Base-by-base conservation (phyloP, 139 green algal genomes). In the Auxenochlorella pyrenoidosa region DNA sequence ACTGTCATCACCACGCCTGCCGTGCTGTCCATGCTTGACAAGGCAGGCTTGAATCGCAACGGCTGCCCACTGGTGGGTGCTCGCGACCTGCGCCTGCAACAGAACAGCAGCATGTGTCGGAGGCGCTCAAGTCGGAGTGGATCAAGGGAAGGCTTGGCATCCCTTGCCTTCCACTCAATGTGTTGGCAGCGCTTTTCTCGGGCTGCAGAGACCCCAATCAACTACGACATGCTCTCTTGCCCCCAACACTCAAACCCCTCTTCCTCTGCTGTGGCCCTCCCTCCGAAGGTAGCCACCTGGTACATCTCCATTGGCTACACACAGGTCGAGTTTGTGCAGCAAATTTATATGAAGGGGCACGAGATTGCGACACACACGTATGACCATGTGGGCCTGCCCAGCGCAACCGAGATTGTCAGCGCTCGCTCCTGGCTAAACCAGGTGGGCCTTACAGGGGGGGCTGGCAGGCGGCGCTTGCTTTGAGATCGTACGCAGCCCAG, bases 291-390 rank as follows among this genome's bases (percentile, higher is more conserved):
- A 60, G 40, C 60, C 59, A 78, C 80, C n/a, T 78, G 80, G 80
- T 86, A 66, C 41, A 44, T 86, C 63, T 47, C n/a, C 12, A 47
- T 72, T 6, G 8, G 63, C 41, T 86, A 77, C 41, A 78, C 63
- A 19, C 47, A 86, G 34, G 34, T 65, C 30, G 63, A 86, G 76
- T 66, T 44, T 32, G 47, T 86, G 3, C 63, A 44, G 41, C 40
- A 43, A 28, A 16, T 76, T 0, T 86, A 86, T 41, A 86, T 86
- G 80, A 66, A 60, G n/a, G 40, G 40, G 15, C 80, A 86, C 30
- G 80, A 86, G 43, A 86, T 86, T 41, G 80, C 80, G 0, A 86
- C 80, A 0, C 80, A 86, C 41, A 86, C 80, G 0, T 18, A 47
- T 12, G 5, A 34, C 41, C 80, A 86, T 30, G 54, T 38, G 13